phyloP scores from a whole-genome alignment of 2,329 filamentous ascomycete genomes.

The Colletotrichum sidae region DNA sequence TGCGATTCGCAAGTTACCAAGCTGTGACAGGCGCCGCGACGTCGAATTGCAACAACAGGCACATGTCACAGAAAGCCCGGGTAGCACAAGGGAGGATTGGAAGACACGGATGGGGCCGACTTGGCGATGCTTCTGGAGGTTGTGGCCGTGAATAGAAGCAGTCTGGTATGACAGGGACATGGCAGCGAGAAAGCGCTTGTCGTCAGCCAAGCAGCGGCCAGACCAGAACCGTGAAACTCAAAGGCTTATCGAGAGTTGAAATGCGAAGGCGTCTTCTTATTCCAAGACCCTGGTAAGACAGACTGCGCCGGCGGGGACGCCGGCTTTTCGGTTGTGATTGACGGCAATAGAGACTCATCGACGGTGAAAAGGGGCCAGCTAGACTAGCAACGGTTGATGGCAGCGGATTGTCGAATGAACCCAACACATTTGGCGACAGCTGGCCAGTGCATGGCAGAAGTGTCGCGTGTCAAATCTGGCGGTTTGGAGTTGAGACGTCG shows the following conservation, averaged over 20 bases:
- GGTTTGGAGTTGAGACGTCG: slow-evolving; percentile 7
- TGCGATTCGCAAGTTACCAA: too few species aligned
- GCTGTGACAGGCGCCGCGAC: too few species aligned
- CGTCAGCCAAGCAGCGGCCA: slow-evolving; percentile 11
- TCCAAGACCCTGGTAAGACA: neutral
- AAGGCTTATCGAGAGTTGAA: too few species aligned
- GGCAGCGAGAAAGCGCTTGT: slow-evolving; percentile 28
- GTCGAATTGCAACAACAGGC: too few species aligned
- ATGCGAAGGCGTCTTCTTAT: too few species aligned
- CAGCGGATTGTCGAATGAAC: neutral
- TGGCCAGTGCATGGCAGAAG: slow-evolving; percentile 19
- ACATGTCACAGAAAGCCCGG: too few species aligned
- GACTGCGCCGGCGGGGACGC: neutral
- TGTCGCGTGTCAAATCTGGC: slow-evolving; percentile 9
- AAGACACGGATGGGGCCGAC: slow-evolving; percentile 5
- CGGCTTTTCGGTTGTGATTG: too few species aligned
- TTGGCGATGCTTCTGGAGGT: slow-evolving; percentile 2
- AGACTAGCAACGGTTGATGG: too few species aligned
- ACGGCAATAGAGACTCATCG: too few species aligned
- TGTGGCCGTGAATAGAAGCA: slow-evolving; percentile 2
- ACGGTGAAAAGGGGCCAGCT: too few species aligned
- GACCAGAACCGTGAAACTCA: too few species aligned
- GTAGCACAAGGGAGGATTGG: neutral
- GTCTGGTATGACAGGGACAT: neutral
- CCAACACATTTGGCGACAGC: slow-evolving; percentile 14